Percentiles rank a stretch among this genome's conserved stretches.
Evolutionary conservation across 2,329 filamentous ascomycete genomes (phyloP).

Genomic region (Colletotrichum sp.): DNA sequence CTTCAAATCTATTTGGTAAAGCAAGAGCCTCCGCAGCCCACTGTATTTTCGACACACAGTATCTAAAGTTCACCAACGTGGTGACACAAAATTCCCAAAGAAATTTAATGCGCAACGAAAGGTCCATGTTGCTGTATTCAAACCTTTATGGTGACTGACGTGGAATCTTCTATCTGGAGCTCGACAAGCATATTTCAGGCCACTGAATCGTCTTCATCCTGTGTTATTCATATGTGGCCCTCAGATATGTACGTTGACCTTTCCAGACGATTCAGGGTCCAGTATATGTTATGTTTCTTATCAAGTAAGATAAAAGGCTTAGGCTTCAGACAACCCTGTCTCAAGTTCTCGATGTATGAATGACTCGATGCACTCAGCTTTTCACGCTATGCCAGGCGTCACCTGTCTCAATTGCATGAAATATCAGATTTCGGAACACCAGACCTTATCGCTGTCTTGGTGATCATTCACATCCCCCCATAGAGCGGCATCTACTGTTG

Average conservation of each 20-base stretch:
- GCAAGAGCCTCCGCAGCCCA: background rate
- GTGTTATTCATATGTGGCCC: rapidly evolving
- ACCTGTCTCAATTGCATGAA: background rate
- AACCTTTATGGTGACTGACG: background rate
- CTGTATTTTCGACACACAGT: background rate
- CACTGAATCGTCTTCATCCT: background rate
- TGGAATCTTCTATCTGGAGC: background rate
- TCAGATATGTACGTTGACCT: background rate
- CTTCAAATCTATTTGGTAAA: background rate
- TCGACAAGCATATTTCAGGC: background rate
- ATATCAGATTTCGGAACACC: no score
- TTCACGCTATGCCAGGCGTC: rapidly evolving
- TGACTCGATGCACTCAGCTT: background rate
- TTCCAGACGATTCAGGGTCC: background rate
- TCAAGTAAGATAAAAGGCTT: background rate
- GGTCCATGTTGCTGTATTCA: background rate
- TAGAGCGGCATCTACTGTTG: background rate
- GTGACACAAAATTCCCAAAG: background rate
- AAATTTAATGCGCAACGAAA: background rate
- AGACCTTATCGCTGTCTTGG: no score
- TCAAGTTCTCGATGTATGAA: background rate
- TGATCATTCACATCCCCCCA: background rate
- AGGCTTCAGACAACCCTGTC: background rate
- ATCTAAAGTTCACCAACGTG: background rate
- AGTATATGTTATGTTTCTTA: background rate